Evolutionary conservation across 2,329 filamentous ascomycete species (phyloP).

Genomic region (Nothomitra cinnamomea): DNA sequence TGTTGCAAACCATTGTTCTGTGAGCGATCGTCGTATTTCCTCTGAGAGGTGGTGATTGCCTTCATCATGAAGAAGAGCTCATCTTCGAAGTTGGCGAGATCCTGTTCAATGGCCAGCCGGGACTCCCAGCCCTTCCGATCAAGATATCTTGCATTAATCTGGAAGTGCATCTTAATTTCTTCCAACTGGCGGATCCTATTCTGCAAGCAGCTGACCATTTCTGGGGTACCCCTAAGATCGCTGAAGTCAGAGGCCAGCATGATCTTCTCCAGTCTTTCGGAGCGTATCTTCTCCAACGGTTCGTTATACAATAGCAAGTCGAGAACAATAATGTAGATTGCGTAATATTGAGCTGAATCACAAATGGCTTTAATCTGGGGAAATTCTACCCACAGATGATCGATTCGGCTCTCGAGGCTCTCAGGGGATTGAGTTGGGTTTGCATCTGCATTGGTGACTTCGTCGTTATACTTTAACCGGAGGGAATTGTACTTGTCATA

Average conservation of each 20-base stretch:
- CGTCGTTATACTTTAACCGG: slow-evolving; percentile 91
- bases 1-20: slow-evolving; percentile 63
- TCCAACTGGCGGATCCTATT: slow-evolving; percentile 85
- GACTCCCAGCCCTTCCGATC: slow-evolving; percentile 88
- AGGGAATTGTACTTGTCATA: slow-evolving; percentile 98
- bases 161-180: slow-evolving; percentile 93
- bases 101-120: slow-evolving; percentile 70
- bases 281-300: slow-evolving; percentile 91
- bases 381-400: slow-evolving; percentile 94
- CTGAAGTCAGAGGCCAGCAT: slow-evolving; percentile 98
- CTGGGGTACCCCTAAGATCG: slow-evolving; percentile 80
- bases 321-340: slow-evolving; percentile 93
- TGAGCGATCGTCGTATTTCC: slow-evolving; percentile 57
- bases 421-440: slow-evolving; percentile 26
- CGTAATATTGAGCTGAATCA: slow-evolving; percentile 94
- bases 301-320: slow-evolving; percentile 94
- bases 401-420: slow-evolving; percentile 61
- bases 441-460: slow-evolving; percentile 52
- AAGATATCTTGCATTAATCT: slow-evolving; percentile 73
- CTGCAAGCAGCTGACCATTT: slow-evolving; percentile 82
- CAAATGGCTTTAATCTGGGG: slow-evolving; percentile 87
- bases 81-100: slow-evolving; percentile 78
- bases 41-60: slow-evolving; percentile 89
- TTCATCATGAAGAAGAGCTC: slow-evolving; percentile 99
- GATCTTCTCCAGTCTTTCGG: slow-evolving; percentile 89